Percentiles rank a stretch among this genome's conserved stretches.
These are phyloP conservation scores for Nemania sp. DNA, from an alignment of 2,329 filamentous ascomycete species.

Conservation along the genomic window DNA sequence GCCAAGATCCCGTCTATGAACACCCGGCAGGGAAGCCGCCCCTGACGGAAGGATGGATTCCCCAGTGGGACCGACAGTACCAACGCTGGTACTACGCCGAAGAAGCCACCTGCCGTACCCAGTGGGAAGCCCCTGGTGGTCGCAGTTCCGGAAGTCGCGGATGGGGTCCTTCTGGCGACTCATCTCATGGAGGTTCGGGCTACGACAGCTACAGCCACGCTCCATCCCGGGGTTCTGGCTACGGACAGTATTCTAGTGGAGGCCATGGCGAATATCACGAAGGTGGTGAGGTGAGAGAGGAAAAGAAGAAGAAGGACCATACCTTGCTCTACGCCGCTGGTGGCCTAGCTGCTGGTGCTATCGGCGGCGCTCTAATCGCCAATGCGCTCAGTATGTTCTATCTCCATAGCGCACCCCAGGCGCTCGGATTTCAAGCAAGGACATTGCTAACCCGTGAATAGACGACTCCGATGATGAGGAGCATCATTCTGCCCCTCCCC, in stretches of 20 bases:
- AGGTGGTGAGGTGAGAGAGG: constrained; percentile 47
- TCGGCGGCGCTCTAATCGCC: constrained; percentile 68
- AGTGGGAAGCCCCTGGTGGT: constrained; percentile 70
- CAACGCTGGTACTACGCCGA: constrained; percentile 76
- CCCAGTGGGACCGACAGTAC: constrained; percentile 71
- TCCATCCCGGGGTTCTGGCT: constrained; percentile 31
- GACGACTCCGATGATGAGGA: constrained; percentile 51
- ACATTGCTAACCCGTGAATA: constrained; percentile 36
- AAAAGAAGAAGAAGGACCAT: constrained; percentile 60
- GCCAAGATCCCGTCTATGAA: constrained; percentile 50
- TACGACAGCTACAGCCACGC: constrained; percentile 39
- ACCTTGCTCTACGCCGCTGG: constrained; percentile 68
- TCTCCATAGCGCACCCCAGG: neutral
- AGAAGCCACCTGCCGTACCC: constrained; percentile 68
- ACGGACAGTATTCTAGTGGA: constrained; percentile 36
- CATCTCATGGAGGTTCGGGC: constrained; percentile 36
- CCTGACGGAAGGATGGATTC: constrained; percentile 70
- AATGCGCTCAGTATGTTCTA: constrained; percentile 64
- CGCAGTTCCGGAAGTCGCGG: constrained; percentile 26
- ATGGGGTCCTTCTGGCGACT: constrained; percentile 42
- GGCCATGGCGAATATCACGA: constrained; percentile 36
- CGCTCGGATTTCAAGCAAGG: too few relatives aligned
- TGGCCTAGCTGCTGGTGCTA: constrained; percentile 66
- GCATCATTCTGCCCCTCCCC: constrained; percentile 32
- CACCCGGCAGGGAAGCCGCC: constrained; percentile 58